Base-by-base conservation (phyloP, 2,329 filamentous ascomycete species). In the Colletotrichum sp. region DNA sequence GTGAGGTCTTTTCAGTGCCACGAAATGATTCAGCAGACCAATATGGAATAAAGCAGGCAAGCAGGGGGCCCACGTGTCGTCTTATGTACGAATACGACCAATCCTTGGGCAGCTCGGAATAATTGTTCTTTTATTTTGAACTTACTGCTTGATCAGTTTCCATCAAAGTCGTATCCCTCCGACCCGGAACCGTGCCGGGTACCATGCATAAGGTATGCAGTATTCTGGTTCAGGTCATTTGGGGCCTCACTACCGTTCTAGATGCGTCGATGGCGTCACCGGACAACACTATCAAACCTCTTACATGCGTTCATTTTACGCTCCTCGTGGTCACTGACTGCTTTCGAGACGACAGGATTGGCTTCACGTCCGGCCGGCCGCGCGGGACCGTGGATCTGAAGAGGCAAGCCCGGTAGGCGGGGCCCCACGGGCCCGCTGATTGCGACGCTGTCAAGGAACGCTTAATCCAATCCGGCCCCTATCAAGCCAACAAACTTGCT, bases 341-440 rank as follows among this genome's bases (percentile, higher is more conserved):
- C 10, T 61, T n/a, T 28, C n/a, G 0, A 13, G n/a, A 24, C 1
- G n/a, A 32, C 30, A 62, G 13, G 58, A 24, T 32, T 10, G 58
- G 28, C 30, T 62, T 32, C 30, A 36, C 4, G 30, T 24, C 28
- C 28, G 58, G 58, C 26, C 30, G n/a, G 58, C 58, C 30, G 30
- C 6, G 58, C 30, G 58, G 58, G n/a, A 36, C 28, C 30, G 14
- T 21, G n/a, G 2, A 30, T 34, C 30, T 21, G 28, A 34, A 32
- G 16, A 62, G 30, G 30, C 58, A 10, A 21, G 7, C 58, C 7
- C 58, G 58, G 28, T 2, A 14, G 43, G 43, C 43, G 43, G 43
- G 43, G 28, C 48, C 71, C 89, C 73, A 82, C 84, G 62, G 36
- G 24, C 78, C 82, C 0, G 81, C 85, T 67, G 84, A 52, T 13